Conservation (phyloP, 2,329 filamentous ascomycete species). For the Colletotrichum ledebouriae region DNA sequence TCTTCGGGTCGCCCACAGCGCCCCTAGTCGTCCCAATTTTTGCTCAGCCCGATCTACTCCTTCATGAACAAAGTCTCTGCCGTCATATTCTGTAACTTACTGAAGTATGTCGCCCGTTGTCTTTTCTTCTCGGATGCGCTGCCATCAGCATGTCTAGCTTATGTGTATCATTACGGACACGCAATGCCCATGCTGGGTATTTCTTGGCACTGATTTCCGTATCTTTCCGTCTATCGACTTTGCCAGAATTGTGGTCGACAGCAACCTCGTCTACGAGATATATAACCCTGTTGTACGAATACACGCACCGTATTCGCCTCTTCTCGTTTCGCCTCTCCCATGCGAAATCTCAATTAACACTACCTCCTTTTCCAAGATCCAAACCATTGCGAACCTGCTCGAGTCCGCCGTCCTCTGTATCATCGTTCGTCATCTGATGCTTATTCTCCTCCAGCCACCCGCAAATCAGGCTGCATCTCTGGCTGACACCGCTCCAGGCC, state of each 20-base stretch:
- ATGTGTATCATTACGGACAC: no score
- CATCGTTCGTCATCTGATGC: constrained; percentile 20
- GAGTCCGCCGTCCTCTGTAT: constrained; percentile 22
- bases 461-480: background rate
- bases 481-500: constrained; percentile 20
- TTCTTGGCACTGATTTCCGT: no score
- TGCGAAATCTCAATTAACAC: constrained; percentile 18
- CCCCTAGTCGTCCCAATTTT: constrained; percentile 23
- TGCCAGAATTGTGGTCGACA: background rate
- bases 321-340: constrained; percentile 20
- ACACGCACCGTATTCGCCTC: constrained; percentile 39
- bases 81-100: background rate
- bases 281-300: constrained; percentile 20
- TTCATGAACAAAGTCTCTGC: constrained; percentile 1
- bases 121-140: constrained; percentile 4
- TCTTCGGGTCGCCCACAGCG: constrained; percentile 36
- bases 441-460: constrained; percentile 13
- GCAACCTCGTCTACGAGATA: constrained; percentile 13
- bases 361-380: background rate
- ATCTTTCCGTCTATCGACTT: no score
- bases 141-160: no score
- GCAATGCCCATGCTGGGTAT: no score
- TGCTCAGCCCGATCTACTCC: constrained; percentile 28
- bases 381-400: constrained; percentile 20
- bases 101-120: background rate